These are phyloP conservation scores for Cryphonectria radicalis DNA, from an alignment of 2,329 filamentous ascomycete genomes.

Conservation along the genomic window DNA sequence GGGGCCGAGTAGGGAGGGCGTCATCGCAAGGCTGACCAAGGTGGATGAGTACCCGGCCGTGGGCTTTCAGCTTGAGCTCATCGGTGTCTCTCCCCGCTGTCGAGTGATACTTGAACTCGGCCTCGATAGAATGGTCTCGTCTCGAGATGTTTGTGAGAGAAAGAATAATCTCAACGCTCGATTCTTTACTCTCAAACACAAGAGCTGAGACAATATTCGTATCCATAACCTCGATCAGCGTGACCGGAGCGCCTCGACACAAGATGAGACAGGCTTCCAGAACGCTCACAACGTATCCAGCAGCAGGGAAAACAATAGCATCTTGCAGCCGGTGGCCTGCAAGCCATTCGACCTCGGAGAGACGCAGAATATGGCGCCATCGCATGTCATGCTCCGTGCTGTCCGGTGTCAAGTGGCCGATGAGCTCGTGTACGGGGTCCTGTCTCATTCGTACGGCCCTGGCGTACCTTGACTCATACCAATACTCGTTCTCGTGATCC, in stretches of 20 bases:
- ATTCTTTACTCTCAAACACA: neutral
- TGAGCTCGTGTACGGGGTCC: neutral
- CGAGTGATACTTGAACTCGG: neutral
- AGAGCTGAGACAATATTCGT: neutral
- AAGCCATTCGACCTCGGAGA: neutral
- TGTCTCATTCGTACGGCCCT: neutral
- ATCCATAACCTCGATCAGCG: neutral
- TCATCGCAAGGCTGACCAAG: neutral
- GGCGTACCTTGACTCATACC: neutral
- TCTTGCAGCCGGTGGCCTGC: neutral
- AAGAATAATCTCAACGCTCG: neutral
- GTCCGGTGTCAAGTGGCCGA: neutral
- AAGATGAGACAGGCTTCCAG: neutral
- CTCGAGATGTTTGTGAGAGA: neutral
- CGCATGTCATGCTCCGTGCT: neutral
- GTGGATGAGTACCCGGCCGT: neutral
- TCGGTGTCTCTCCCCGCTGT: neutral
- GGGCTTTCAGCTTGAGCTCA: slow-evolving; percentile 1
- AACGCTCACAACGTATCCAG: neutral
- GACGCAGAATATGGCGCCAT: neutral
- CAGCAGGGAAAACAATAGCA: neutral
- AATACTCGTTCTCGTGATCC: neutral
- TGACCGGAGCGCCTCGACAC: neutral
- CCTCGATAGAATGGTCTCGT: neutral
- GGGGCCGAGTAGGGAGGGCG: neutral